Evolutionary conservation across 176 grass and related monocot species (phyloP).

Genomic region (Zizania latifolia): DNA sequence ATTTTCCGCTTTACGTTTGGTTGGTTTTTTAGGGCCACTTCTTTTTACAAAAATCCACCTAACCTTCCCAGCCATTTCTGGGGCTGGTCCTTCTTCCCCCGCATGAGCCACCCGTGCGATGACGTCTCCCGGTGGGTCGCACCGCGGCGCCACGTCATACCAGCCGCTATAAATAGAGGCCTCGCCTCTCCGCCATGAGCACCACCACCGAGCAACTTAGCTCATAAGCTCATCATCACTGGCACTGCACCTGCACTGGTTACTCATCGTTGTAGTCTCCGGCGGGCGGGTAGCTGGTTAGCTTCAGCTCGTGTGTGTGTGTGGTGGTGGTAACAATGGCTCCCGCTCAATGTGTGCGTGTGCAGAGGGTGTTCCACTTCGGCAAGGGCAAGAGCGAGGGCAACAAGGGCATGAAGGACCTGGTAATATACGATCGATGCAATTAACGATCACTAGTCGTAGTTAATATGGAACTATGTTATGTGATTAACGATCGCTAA

Average conservation of each 20-base stretch:
- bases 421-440: slow-evolving; percentile 58
- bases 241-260: not conserved
- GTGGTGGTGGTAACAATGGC: slow-evolving; percentile 77
- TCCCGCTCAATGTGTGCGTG: slow-evolving; percentile 25
- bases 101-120: not conserved
- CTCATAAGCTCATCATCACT: not conserved
- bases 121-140: slow-evolving; percentile 1
- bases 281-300: too few species aligned
- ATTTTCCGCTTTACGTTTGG: too few species aligned
- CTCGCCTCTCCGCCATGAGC: not conserved
- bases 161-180: slow-evolving; percentile 29
- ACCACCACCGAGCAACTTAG: not conserved
- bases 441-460: too few species aligned
- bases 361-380: slow-evolving; percentile 91
- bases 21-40: too few species aligned
- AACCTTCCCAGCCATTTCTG: not conserved
- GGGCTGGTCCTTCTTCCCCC: not conserved
- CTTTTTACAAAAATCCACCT: not conserved
- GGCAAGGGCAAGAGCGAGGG: slow-evolving; percentile 99
- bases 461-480: not conserved
- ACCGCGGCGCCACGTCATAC: slow-evolving; percentile 4
- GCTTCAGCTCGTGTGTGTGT: too few species aligned
- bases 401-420: slow-evolving; percentile 84
- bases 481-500: too few species aligned
- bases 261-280: not conserved